Percentiles rank a stretch among this genome's conserved stretches.
phyloP scores from a whole-genome alignment of 495 filamentous ascomycete genomes.

The Pyrenula aspistea region DNA sequence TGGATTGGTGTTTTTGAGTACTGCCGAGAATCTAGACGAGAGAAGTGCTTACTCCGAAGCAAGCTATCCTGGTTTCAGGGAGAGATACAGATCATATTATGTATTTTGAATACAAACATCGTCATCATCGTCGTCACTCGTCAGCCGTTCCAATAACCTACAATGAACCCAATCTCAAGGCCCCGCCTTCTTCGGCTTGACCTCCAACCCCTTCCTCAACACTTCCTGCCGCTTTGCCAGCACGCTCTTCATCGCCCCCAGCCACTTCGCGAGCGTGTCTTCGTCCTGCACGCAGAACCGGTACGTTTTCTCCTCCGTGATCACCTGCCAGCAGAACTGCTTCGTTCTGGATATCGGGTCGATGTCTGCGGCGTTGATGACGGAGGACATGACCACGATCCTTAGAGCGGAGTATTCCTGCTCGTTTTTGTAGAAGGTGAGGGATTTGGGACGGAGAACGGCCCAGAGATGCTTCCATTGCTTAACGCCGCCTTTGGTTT shows the following conservation, averaged over 20 bases:
- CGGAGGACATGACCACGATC: slow-evolving; percentile 63
- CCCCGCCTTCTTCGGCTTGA: not conserved
- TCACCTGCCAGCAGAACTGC: slow-evolving; percentile 79
- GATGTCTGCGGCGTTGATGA: slow-evolving; percentile 89
- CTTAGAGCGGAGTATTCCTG: slow-evolving; percentile 80
- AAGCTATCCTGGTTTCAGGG: too few species aligned
- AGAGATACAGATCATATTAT: too few species aligned
- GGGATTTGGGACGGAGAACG: slow-evolving; percentile 73
- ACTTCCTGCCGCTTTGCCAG: slow-evolving; percentile 52
- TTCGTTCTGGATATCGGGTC: slow-evolving; percentile 79
- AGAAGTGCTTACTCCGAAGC: too few species aligned
- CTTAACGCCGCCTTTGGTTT: slow-evolving; percentile 72
- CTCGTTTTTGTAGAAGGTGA: slow-evolving; percentile 90
- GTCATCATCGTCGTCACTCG: too few species aligned
- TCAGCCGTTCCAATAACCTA: not conserved
- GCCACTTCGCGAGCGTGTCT: slow-evolving; percentile 68
- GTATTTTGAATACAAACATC: not conserved
- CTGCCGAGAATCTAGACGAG: too few species aligned
- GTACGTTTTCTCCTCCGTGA: slow-evolving; percentile 87
- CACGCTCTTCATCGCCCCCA: slow-evolving; percentile 85
- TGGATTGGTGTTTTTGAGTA: too few species aligned
- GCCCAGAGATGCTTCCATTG: slow-evolving; percentile 95
- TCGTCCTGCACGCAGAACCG: slow-evolving; percentile 76
- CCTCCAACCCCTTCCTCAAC: not conserved
- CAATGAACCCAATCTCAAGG: not conserved